phyloP scores from a whole-genome alignment of 352 stramenopile genomes.

The Phytophthora crassamura region DNA sequence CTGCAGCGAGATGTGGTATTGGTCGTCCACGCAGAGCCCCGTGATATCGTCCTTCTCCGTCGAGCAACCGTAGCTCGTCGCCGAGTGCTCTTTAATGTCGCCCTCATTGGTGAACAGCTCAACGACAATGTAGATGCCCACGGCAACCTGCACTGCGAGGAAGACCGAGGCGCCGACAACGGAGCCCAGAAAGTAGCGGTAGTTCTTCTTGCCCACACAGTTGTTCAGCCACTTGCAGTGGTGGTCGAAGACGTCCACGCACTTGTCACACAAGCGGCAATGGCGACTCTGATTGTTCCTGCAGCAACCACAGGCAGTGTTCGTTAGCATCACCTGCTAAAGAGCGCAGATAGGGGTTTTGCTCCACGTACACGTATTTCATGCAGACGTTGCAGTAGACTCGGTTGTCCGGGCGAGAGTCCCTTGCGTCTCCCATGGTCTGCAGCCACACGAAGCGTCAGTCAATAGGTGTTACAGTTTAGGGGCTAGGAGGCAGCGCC shows the following conservation, averaged over 20 bases:
- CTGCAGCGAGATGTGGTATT: conserved; percentile 62
- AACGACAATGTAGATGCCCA: conserved; percentile 70
- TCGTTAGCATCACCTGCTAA: conserved; percentile 1
- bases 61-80: conserved; percentile 72
- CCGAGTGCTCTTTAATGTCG: conserved; percentile 51
- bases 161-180: conserved; percentile 72
- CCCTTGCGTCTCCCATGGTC: conserved; percentile 39
- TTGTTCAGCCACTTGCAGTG: conserved; percentile 98
- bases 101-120: conserved; percentile 55
- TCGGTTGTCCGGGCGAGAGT: conserved; percentile 48
- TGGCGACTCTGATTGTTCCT: conserved; percentile 91
- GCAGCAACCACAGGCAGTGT: conserved; percentile 2
- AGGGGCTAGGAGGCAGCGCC: no score
- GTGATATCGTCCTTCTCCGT: conserved; percentile 46
- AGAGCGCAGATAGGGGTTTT: not conserved
- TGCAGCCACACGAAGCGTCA: conserved; percentile 20
- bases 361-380: conserved; percentile 80
- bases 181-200: conserved; percentile 78
- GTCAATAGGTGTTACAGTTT: no score
- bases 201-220: conserved; percentile 93
- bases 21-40: conserved; percentile 57
- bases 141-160: conserved; percentile 70
- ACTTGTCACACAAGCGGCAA: conserved; percentile 97
- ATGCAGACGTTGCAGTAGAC: conserved; percentile 91
- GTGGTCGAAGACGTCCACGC: conserved; percentile 96